phyloP scores from a whole-genome alignment of 352 stramenopile species.

The Stephanocyclus meneghinianus region DNA sequence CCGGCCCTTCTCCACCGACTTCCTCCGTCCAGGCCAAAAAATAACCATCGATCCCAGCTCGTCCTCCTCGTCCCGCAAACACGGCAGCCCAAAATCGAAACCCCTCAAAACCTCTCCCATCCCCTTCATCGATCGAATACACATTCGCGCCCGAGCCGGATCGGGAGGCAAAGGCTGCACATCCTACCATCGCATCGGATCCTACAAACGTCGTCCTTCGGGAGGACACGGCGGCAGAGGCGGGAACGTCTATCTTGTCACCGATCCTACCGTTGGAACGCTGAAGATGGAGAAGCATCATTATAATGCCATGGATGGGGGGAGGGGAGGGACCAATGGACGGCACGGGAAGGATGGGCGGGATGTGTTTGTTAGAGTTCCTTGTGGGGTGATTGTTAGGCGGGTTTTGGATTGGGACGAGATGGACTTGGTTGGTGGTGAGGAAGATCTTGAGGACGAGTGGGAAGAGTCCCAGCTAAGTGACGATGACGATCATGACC shows the following conservation, averaged over 20 bases:
- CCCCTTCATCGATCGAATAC: constrained; percentile 71
- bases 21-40: constrained; percentile 6
- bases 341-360: constrained; percentile 64
- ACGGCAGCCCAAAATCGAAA: background rate
- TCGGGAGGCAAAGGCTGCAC: constrained; percentile 67
- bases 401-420: constrained; percentile 69
- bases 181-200: constrained; percentile 55
- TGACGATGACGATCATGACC: constrained; percentile 15
- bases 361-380: constrained; percentile 74
- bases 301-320: constrained; percentile 58
- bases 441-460: constrained; percentile 27
- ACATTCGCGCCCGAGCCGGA: constrained; percentile 61
- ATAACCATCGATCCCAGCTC: background rate
- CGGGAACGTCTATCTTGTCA: constrained; percentile 71
- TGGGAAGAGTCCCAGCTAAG: constrained; percentile 20
- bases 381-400: constrained; percentile 76
- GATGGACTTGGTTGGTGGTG: constrained; percentile 33
- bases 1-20: background rate
- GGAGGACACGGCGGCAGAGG: constrained; percentile 77
- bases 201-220: constrained; percentile 66
- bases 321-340: constrained; percentile 53
- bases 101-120: background rate
- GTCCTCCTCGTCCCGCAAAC: background rate
- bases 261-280: constrained; percentile 60
- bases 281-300: constrained; percentile 70